phyloP scores from a whole-genome alignment of 1,284 basidiomycete species.

The Malassezia nana region DNA sequence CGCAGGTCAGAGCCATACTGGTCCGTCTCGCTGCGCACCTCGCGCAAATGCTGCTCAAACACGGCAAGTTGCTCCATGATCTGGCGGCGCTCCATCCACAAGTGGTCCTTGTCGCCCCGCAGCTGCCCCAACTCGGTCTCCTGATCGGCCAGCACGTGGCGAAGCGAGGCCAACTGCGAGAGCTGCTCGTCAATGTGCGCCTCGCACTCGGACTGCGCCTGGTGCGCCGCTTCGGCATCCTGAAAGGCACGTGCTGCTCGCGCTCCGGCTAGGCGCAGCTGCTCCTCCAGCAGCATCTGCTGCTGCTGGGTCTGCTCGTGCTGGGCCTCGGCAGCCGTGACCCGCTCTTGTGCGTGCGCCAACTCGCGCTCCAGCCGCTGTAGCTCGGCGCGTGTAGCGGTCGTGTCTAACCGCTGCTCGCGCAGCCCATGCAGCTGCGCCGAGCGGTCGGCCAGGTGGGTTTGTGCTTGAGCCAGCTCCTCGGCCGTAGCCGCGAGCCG shows the following conservation, averaged over 20 bases:
- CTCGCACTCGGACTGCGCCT: constrained; percentile 5
- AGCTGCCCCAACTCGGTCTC: constrained; percentile 8
- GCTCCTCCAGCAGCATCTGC: constrained; percentile 6
- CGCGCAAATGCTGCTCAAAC: constrained; percentile 18
- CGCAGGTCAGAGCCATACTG: constrained; percentile 13
- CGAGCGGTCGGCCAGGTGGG: not conserved
- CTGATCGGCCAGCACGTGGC: constrained; percentile 2
- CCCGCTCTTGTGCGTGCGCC: not conserved
- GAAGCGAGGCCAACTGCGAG: constrained; percentile 9
- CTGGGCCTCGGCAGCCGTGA: not conserved
- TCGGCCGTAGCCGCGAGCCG: constrained; percentile 2
- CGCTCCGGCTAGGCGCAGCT: constrained; percentile 1
- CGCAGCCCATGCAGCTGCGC: not conserved
- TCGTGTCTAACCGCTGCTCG: not conserved
- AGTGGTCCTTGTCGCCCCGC: constrained; percentile 16
- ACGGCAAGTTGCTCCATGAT: constrained; percentile 15
- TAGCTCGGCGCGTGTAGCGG: not conserved
- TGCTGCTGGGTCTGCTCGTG: constrained; percentile 9
- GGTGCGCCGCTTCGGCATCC: constrained; percentile 1
- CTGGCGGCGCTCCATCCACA: constrained; percentile 14
- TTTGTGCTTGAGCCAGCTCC: not conserved
- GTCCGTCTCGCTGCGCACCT: constrained; percentile 17
- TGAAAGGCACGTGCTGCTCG: not conserved
- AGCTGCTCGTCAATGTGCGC: constrained; percentile 15
- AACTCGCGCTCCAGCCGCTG: not conserved